Conservation (phyloP, 179 eudicot genomes). For the Heliamphora pulchella region DNA sequence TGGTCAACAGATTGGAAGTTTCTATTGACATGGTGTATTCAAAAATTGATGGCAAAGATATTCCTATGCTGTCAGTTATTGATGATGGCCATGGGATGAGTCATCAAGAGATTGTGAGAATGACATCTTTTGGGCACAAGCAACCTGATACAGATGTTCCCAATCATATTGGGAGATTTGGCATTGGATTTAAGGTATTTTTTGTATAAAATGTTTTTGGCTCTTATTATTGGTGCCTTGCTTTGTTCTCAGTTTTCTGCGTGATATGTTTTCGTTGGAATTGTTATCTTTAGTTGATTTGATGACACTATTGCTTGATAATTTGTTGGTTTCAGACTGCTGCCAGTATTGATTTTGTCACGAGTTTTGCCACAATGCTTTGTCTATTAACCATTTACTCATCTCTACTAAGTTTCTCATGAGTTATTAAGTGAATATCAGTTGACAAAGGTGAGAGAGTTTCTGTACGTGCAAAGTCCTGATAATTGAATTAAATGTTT, state of each 20-base stretch:
- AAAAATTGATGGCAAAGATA: slow-evolving; percentile 35
- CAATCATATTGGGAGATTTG: slow-evolving; percentile 65
- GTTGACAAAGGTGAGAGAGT: not conserved
- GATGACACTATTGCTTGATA: not conserved
- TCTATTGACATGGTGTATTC: slow-evolving; percentile 40
- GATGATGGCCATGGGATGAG: slow-evolving; percentile 79
- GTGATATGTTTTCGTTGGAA: not conserved
- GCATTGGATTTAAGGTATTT: slow-evolving; percentile 74
- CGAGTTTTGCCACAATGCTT: not conserved
- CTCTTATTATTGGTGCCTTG: not conserved
- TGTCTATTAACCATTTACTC: not conserved
- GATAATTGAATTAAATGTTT: too few relatives aligned
- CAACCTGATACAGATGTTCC: slow-evolving; percentile 47
- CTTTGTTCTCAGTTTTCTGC: not conserved
- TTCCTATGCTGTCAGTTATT: slow-evolving; percentile 58
- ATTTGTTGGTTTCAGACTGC: not conserved
- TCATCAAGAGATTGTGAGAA: slow-evolving; percentile 52
- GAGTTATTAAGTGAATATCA: not conserved
- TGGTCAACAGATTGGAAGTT: slow-evolving; percentile 48
- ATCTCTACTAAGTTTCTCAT: not conserved
- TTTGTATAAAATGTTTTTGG: not conserved
- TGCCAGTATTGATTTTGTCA: not conserved
- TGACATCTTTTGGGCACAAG: slow-evolving; percentile 71
- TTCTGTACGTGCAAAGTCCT: not conserved
- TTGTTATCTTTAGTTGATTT: not conserved